Evolutionary conservation across 768 basidiomycete species (phyloP).

Genomic region (Psilocybe subaeruginosa): DNA sequence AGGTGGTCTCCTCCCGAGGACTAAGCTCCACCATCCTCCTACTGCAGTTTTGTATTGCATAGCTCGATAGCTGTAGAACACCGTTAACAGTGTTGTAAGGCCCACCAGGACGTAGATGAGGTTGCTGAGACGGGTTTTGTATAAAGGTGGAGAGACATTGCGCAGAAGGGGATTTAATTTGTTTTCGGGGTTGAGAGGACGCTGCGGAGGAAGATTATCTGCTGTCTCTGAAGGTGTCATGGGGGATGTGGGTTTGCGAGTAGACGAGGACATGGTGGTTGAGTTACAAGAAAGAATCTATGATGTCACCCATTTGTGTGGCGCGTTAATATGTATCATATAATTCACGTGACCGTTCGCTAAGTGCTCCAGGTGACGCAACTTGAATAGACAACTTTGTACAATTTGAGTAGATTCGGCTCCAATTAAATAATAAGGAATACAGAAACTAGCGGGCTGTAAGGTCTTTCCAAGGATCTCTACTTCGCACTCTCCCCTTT

Average conservation of each 20-base stretch:
- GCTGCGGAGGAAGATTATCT: background rate
- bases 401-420: too few species aligned
- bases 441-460: too few species aligned
- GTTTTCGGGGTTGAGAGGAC: background rate
- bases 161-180: slow-evolving; percentile 1
- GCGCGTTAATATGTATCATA: background rate
- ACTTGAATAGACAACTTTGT: background rate
- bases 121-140: slow-evolving; percentile 42
- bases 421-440: too few species aligned
- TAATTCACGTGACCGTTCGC: background rate
- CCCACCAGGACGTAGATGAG: slow-evolving; percentile 54
- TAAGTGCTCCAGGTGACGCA: background rate
- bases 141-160: slow-evolving; percentile 47
- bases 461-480: too few species aligned
- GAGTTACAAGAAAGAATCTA: background rate
- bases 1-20: slow-evolving; percentile 40
- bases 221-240: background rate
- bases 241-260: background rate
- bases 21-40: slow-evolving; percentile 65
- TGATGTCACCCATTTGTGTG: background rate
- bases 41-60: slow-evolving; percentile 53
- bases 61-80: slow-evolving; percentile 54
- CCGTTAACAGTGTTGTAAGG: slow-evolving; percentile 42
- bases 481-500: too few species aligned
- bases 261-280: background rate